Base-by-base conservation (phyloP, 805 yeast genomes). In the Yarrowia hollandica region DNA sequence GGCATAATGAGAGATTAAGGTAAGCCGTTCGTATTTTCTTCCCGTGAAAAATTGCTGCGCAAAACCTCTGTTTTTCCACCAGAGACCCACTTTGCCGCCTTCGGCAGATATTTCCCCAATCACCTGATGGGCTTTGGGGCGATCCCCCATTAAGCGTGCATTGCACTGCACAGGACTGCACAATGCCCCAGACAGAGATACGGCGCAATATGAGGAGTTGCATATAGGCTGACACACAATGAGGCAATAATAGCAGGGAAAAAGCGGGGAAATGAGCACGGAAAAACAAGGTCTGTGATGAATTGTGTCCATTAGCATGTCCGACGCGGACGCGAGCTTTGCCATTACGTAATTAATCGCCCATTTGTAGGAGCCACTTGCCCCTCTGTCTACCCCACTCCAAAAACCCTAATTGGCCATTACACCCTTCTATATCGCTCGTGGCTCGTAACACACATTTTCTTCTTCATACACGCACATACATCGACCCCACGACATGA, bases 151-250 rank as follows among this genome's bases (percentile, higher is more conserved):
- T 41, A 48, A 33, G 10, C 55, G 38, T 48, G 55, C 55, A 48
- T 48, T 48, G 39, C 55, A 48, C 39, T 33, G 39, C 55, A 15
- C 55, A 5, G 7, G 37, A 11, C 55, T 48, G 55, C 55, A 48
- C 39, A 14, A 16, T 46, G 54, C 54, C 55, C 55, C 55, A 48
- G n/a, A 46, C 28, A 26, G 3, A 16, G 11, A 42, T 42, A 41
- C 28, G 42, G 42, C 42, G 34, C 34, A 23, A 39, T 14, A 6
- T 31, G 7, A 31, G 34, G 34, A 6, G 12, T 8, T n/a, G 16
- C 7, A 5, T 12, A n/a, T n/a, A 15, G 5, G 21, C 23, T 18
- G 26, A 9, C n/a, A 14, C 26, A 19, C 16, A 30, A 30, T 34
- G 39, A 34, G 39, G 39, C 39, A 34, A 34, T 19, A 34, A 16